Conservation (phyloP, 805 yeast genomes). For the Lachancea kluyveri region DNA sequence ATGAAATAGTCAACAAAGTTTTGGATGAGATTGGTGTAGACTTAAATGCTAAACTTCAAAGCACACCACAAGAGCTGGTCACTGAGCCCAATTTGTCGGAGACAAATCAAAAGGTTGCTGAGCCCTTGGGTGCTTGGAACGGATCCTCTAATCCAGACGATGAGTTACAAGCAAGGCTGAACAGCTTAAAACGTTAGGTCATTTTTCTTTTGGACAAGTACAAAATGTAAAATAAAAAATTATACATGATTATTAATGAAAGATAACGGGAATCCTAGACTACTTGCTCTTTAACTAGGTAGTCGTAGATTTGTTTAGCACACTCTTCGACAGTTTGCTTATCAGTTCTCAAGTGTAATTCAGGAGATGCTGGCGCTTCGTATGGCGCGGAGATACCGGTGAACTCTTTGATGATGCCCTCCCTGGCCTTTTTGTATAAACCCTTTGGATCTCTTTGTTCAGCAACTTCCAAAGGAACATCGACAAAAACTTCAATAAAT, state of each 20-base stretch:
- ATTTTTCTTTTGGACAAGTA: not conserved
- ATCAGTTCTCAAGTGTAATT: conserved; percentile 73
- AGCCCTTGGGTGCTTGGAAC: conserved; percentile 43
- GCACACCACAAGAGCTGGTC: conserved; percentile 36
- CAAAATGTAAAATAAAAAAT: conserved; percentile 1
- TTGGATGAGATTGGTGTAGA: conserved; percentile 95
- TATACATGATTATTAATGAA: conserved; percentile 1
- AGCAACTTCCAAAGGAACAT: conserved; percentile 90
- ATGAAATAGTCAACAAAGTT: conserved; percentile 85
- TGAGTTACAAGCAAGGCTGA: conserved; percentile 82
- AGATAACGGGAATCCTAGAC: conserved; percentile 6
- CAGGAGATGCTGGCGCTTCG: conserved; percentile 85
- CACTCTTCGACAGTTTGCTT: conserved; percentile 71
- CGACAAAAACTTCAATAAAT: conserved; percentile 85
- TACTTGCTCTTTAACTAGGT: conserved; percentile 47
- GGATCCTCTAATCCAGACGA: conserved; percentile 50
- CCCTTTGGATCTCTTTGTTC: conserved; percentile 98
- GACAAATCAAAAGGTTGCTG: conserved; percentile 41
- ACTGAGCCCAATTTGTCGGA: conserved; percentile 17
- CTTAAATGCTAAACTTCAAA: conserved; percentile 44
- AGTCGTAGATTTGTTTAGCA: conserved; percentile 64
- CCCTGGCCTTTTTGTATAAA: conserved; percentile 91
- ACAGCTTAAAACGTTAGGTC: conserved; percentile 59
- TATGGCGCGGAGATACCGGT: conserved; percentile 96
- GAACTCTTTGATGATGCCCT: conserved; percentile 88